Base-by-base conservation (phyloP, 2,329 filamentous ascomycete genomes). In the Neoscytalidium dimidiatum region DNA sequence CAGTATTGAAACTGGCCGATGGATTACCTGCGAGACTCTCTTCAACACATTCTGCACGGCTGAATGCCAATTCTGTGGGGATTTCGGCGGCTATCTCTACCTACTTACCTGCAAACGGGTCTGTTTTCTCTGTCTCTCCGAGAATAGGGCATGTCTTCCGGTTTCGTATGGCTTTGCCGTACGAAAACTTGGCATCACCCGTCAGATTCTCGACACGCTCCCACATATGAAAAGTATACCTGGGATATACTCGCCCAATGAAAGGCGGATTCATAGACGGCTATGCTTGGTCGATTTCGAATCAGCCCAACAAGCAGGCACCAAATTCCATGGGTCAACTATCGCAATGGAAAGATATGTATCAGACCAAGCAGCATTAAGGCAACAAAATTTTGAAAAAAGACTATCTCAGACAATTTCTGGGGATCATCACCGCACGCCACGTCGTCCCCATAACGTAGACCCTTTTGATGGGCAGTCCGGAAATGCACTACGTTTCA, bases 61-160 rank as follows among this genome's bases (percentile, higher is more conserved):
- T 9, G 60, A 72, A 49, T 82, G 79, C 68, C 69, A 70, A 48
- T 66, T 38, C 8, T 81, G 79, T 69, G 70, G 70, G n/a, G 67
- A 71, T 17, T 79, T 81, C 65, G 78, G 75, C 35, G 71, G 69
- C 48, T 75, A 78, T 64, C 69, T 81, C 56, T 80, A 80, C 67
- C 72, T 80, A 19, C 69, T 81, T 46, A 74, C 71, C 53, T 79
- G 77, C 68, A 68, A 68, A 33, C 76, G 78, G 2, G 76, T 81
- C 56, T 82, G 79, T 69, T 79, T 46, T 13, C 19, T 46, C 43
- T 46, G 43, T 69, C 76, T 79, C 66, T 71, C 73, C 33, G 57
- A 63, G 19, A 62, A 72, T 3, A 28, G 43, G 0, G 65, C 68
- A 52, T 80, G 76, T 64, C 70, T 76, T 48, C 77, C 78, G 31